Base-by-base conservation (phyloP, 495 filamentous ascomycete species). In the Aspergillus carlsbadensis region DNA sequence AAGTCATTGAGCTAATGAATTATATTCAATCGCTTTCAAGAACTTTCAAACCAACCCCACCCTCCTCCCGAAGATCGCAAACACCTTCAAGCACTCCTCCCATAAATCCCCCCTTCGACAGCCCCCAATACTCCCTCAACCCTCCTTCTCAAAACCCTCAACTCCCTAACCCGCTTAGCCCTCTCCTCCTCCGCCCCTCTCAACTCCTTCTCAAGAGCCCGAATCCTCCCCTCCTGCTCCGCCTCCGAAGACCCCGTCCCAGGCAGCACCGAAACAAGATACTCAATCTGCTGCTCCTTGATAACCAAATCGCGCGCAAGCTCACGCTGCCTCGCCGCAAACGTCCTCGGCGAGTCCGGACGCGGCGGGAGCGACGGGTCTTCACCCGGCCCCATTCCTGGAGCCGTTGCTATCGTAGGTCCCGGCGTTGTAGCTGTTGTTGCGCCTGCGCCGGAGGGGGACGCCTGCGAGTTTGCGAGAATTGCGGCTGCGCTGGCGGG, bases 261-360 rank as follows among this genome's bases (percentile, higher is more conserved):
- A 0, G 94, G 94, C n/a, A 98, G 73, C 14, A 81, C 80, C 2
- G 82, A 85, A 58, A 97, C 91, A 52, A 98, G 71, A 21, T 84
- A 78, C 74, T 98, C 94, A 62, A 98, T 94, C 81, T 96, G 92
- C 76, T 96, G 91, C 61, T 93, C 89, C 71, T 96, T 92, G 53
- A 90, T 72, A 48, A 98, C 87, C 0, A 98, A 78, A 64, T 96
- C 93, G 13, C 86, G 84, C 15, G 91, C 90, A 17, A 98, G 79
- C 67, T 98, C 92, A 33, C 82, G 70, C 66, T 95, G 85, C 10
- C 87, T 83, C 8, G 80, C 80, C 36, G 79, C 78, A 69, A 95
- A 96, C 13, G 78, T 77, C 36, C 84, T 78, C 0, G 88, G 80
- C 1, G 84, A 75, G 58, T 89, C 81, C 1, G 88, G 81, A 6